Evolutionary conservation across 495 filamentous ascomycete species (phyloP).

Genomic region (Cetradonia linearis): DNA sequence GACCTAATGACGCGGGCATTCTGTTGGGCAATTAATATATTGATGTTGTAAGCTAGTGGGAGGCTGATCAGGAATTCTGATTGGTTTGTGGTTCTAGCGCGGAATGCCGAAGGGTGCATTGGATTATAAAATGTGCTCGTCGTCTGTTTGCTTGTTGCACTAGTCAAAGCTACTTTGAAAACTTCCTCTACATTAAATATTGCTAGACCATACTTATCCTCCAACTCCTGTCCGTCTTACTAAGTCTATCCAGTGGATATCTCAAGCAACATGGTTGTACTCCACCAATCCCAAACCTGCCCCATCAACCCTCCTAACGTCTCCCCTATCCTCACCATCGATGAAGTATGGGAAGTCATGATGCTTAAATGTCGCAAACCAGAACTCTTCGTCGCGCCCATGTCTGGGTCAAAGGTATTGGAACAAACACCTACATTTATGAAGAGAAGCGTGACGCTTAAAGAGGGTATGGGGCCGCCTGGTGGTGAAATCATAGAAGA

Average conservation of each 20-base stretch:
- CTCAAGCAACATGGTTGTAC: conserved; percentile 9
- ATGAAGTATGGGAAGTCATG: conserved; percentile 44
- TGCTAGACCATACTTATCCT: no score
- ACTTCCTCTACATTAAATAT: no score
- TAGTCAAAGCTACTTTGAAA: no score
- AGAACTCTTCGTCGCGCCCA: conserved; percentile 42
- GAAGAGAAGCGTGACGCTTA: conserved; percentile 23
- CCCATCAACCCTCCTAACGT: conserved; percentile 41
- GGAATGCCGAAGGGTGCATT: neutral
- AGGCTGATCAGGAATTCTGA: neutral
- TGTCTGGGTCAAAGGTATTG: conserved; percentile 33
- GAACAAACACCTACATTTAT: conserved; percentile 22
- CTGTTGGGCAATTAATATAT: neutral
- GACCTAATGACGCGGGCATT: neutral
- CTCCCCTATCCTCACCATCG: conserved; percentile 32
- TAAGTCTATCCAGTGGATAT: neutral
- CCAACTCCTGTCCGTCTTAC: neutral
- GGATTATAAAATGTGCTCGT: neutral
- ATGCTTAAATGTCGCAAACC: conserved; percentile 41
- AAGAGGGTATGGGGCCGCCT: conserved; percentile 30
- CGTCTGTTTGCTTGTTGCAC: no score
- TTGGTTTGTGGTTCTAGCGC: neutral
- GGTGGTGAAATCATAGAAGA: conserved; percentile 26
- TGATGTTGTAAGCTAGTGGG: neutral
- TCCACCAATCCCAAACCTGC: conserved; percentile 28